Percentiles rank a stretch among this genome's conserved stretches.
Conservation (phyloP, 129 eudicot species). For the Arctium minus region DNA sequence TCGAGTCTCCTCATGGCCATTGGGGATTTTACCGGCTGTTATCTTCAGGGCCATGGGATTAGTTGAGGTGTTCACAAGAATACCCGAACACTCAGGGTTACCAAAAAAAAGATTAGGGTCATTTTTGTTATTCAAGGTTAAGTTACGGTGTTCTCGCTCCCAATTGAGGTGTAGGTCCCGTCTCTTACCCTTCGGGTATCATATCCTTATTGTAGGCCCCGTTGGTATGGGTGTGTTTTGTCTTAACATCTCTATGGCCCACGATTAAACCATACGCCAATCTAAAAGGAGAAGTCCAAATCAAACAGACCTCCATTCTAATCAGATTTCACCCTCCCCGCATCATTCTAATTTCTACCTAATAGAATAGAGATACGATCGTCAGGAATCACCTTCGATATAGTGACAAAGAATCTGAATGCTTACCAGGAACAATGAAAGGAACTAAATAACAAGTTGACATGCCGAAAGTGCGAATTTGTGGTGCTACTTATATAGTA, state of each 20-base stretch:
- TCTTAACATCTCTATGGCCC: constrained; percentile 1
- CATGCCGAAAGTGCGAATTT: constrained; percentile 11
- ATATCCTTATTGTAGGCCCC: neutral
- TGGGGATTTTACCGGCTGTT: too few relatives aligned
- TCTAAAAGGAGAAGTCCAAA: neutral
- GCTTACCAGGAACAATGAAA: constrained; percentile 3
- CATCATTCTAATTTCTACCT: neutral
- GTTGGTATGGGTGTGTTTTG: neutral
- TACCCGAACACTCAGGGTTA: neutral
- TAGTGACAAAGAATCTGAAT: constrained; percentile 14
- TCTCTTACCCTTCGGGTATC: neutral
- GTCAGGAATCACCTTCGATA: constrained; percentile 7
- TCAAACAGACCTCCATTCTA: constrained; percentile 1
- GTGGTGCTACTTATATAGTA: constrained; percentile 24
- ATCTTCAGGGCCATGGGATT: neutral
- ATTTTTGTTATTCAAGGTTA: neutral
- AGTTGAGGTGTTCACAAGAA: neutral
- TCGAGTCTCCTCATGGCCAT: neutral
- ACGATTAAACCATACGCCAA: neutral
- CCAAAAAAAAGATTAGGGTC: neutral
- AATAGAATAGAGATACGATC: neutral
- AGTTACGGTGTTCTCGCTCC: neutral
- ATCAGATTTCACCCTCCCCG: neutral
- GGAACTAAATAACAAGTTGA: constrained; percentile 16
- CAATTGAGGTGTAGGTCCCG: neutral